Evolutionary conservation across 305 asterid genomes (phyloP).

Genomic region (Plantago coronopus): DNA sequence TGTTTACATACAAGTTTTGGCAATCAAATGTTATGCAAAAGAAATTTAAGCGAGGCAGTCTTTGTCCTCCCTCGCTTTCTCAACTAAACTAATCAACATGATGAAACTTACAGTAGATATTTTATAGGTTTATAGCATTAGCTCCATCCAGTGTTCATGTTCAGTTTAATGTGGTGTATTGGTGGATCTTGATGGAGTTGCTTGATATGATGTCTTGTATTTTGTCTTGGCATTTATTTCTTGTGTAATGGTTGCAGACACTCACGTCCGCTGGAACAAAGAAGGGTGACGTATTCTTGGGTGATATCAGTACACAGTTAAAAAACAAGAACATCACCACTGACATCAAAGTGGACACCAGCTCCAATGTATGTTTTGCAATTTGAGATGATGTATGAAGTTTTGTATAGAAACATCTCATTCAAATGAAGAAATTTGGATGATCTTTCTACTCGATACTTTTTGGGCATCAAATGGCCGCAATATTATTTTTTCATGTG

Average conservation of each 20-base stretch:
- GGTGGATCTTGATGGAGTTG: too few relatives aligned
- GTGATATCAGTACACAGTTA: conserved; percentile 47
- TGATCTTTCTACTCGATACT: background rate
- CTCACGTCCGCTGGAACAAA: conserved; percentile 44
- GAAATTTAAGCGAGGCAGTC: too few relatives aligned
- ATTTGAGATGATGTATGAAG: conserved; percentile 3
- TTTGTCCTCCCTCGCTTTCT: too few relatives aligned
- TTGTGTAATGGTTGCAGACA: conserved; percentile 30
- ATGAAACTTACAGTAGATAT: too few relatives aligned
- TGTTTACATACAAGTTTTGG: too few relatives aligned
- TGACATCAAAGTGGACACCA: conserved; percentile 45
- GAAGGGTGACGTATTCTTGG: conserved; percentile 43
- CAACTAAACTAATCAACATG: too few relatives aligned
- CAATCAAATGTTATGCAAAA: too few relatives aligned
- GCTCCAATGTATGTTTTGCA: conserved; percentile 36
- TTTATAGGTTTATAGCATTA: too few relatives aligned
- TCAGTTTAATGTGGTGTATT: too few relatives aligned
- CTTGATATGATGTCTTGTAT: background rate
- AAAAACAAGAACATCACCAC: conserved; percentile 48
- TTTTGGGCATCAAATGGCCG: background rate
- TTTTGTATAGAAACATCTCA: background rate
- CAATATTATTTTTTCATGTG: background rate
- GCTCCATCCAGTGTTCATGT: too few relatives aligned
- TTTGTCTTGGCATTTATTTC: conserved; percentile 1
- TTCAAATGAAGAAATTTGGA: background rate